A percentile compares a stretch with the other conserved stretches of the same genome.
These are phyloP conservation scores for Polyporus arcularius DNA, from an alignment of 768 basidiomycete species.

Conservation along the genomic window DNA sequence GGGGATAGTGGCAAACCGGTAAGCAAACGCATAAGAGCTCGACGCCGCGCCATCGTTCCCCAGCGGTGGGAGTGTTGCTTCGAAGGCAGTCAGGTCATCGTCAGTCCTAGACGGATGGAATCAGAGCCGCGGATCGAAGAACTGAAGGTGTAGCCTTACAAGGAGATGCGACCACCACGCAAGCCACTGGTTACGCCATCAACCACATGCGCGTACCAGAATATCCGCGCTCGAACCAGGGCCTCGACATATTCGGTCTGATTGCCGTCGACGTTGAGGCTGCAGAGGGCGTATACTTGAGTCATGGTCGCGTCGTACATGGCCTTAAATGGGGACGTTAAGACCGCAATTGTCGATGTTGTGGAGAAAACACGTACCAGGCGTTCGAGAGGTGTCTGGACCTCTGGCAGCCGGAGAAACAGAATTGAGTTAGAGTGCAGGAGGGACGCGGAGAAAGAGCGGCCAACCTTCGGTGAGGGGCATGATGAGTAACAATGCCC, in stretches of 20 bases:
- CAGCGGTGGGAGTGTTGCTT: conserved; percentile 48
- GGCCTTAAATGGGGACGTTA: conserved; percentile 37
- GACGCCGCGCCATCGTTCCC: conserved; percentile 28
- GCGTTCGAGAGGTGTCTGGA: conserved; percentile 46
- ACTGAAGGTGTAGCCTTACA: conserved; percentile 51
- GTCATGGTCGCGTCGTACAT: conserved; percentile 83
- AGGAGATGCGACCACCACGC: conserved; percentile 77
- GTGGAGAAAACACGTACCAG: conserved; percentile 31
- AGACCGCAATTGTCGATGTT: background rate
- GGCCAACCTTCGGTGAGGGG: conserved; percentile 82
- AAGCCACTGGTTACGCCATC: conserved; percentile 84
- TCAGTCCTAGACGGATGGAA: conserved; percentile 48
- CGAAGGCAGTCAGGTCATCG: conserved; percentile 77
- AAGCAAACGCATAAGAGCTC: conserved; percentile 52
- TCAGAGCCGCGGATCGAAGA: conserved; percentile 1
- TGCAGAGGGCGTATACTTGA: conserved; percentile 80
- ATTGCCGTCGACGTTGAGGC: conserved; percentile 51
- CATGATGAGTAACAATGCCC: conserved; percentile 73
- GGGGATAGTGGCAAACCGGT: conserved; percentile 66
- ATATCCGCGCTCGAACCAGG: conserved; percentile 71
- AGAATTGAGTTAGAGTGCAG: conserved; percentile 3
- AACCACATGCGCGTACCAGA: conserved; percentile 87
- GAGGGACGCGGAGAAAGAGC: background rate
- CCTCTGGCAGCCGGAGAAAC: conserved; percentile 31
- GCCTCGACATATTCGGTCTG: conserved; percentile 58